These are phyloP conservation scores for Ceratobasidium theobromae DNA, from an alignment of 1,284 basidiomycete species.

Conservation along the genomic window DNA sequence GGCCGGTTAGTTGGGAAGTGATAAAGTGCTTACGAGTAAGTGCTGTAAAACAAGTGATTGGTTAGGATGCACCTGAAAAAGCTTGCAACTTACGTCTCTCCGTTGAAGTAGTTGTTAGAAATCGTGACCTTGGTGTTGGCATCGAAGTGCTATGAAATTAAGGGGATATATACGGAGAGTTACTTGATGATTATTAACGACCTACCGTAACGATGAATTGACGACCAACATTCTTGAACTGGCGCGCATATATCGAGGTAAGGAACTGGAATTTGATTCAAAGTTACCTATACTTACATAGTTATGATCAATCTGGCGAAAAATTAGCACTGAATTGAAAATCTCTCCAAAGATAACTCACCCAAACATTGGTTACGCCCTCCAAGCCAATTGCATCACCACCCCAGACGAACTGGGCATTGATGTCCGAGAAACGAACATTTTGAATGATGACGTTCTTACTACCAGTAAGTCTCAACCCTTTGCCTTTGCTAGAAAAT, in stretches of 20 bases:
- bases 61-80: neutral
- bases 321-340: too few species aligned
- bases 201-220: slow-evolving; percentile 1
- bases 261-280: neutral
- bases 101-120: slow-evolving; percentile 15
- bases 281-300: neutral
- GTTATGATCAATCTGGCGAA: slow-evolving; percentile 4
- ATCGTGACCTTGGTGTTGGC: neutral
- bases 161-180: neutral
- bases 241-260: neutral
- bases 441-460: slow-evolving; percentile 21
- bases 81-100: neutral
- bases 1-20: neutral
- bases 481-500: neutral
- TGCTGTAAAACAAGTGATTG: neutral
- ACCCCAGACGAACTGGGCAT: slow-evolving; percentile 4
- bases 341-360: neutral
- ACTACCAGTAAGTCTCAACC: neutral
- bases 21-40: neutral
- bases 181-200: neutral
- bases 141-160: neutral
- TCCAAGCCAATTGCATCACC: slow-evolving; percentile 4
- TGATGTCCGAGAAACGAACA: neutral
- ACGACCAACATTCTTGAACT: slow-evolving; percentile 5
- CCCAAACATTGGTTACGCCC: slow-evolving; percentile 1